Conservation (phyloP, 1,284 basidiomycete genomes). For the Microbotryum violaceum region DNA sequence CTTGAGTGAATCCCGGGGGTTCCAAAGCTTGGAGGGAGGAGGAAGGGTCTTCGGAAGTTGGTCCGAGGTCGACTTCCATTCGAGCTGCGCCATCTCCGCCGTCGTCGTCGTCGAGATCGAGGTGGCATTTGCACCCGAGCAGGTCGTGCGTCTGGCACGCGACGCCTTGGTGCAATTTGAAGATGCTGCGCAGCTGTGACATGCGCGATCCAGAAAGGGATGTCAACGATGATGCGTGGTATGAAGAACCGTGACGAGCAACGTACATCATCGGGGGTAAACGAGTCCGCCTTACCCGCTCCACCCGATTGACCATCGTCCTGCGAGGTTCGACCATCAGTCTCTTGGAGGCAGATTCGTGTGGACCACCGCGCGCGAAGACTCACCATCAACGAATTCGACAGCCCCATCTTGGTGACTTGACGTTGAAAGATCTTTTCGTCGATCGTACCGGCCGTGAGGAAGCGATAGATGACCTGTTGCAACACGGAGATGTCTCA, state of each 20-base stretch:
- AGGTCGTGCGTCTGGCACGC: constrained; percentile 78
- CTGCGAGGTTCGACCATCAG: constrained; percentile 21
- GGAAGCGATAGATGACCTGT: constrained; percentile 71
- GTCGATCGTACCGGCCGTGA: constrained; percentile 45
- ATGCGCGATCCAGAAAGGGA: too few species aligned
- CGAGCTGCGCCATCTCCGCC: constrained; percentile 24
- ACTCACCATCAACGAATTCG: constrained; percentile 48
- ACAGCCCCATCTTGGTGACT: constrained; percentile 85
- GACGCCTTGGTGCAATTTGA: constrained; percentile 71
- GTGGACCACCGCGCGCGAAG: neutral
- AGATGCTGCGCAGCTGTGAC: constrained; percentile 73
- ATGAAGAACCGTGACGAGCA: neutral
- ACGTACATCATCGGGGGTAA: constrained; percentile 75
- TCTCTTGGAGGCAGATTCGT: too few species aligned
- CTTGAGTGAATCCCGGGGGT: constrained; percentile 56
- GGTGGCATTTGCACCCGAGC: constrained; percentile 36
- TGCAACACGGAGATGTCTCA: neutral
- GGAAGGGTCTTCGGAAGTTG: constrained; percentile 33
- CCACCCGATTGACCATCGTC: constrained; percentile 14
- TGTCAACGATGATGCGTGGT: neutral
- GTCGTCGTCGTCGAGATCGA: constrained; percentile 21
- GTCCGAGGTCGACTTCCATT: neutral
- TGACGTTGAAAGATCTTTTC: constrained; percentile 58
- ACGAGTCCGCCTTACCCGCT: constrained; percentile 53
- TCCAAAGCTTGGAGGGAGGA: too few species aligned